Evolutionary conservation across 805 yeast genomes (phyloP).

Genomic region (Brettanomyces nanus): DNA sequence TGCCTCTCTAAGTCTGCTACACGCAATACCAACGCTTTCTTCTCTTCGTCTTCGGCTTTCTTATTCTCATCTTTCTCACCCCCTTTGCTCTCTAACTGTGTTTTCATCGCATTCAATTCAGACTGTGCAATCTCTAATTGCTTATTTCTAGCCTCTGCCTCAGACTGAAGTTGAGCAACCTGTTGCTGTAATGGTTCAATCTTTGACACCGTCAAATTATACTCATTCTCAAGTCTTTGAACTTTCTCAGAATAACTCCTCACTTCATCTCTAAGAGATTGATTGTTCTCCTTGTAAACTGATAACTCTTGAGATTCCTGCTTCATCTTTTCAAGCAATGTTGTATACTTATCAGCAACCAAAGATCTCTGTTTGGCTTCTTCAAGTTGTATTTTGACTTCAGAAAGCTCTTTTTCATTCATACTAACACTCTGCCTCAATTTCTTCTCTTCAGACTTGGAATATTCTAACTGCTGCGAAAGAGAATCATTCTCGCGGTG

Average conservation of each 20-base stretch:
- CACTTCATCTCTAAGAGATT: constrained; percentile 18
- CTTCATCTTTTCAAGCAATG: constrained; percentile 18
- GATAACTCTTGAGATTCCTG: constrained; percentile 21
- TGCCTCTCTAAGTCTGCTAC: constrained; percentile 12
- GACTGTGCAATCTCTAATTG: constrained; percentile 38
- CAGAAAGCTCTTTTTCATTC: constrained; percentile 42
- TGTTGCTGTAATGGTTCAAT: constrained; percentile 11
- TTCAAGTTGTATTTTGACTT: constrained; percentile 39
- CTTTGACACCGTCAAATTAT: constrained; percentile 3
- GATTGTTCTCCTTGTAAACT: constrained; percentile 24
- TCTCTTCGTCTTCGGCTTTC: constrained; percentile 10
- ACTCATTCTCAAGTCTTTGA: constrained; percentile 12
- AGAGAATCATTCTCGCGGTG: constrained; percentile 71
- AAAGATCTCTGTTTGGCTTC: constrained; percentile 21
- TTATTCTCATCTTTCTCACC: constrained; percentile 10
- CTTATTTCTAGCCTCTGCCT: constrained; percentile 40
- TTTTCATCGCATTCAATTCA: constrained; percentile 55
- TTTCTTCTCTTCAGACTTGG: constrained; percentile 45
- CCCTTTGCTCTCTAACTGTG: constrained; percentile 33
- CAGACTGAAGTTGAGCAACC: constrained; percentile 11
- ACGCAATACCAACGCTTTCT: constrained; percentile 10
- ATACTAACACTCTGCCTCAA: constrained; percentile 43
- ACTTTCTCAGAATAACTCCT: constrained; percentile 7
- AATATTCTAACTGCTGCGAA: constrained; percentile 47
- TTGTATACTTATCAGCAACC: constrained; percentile 15